phyloP scores from a whole-genome alignment of 2,329 filamentous ascomycete species.

The Didymella arachidicola region DNA sequence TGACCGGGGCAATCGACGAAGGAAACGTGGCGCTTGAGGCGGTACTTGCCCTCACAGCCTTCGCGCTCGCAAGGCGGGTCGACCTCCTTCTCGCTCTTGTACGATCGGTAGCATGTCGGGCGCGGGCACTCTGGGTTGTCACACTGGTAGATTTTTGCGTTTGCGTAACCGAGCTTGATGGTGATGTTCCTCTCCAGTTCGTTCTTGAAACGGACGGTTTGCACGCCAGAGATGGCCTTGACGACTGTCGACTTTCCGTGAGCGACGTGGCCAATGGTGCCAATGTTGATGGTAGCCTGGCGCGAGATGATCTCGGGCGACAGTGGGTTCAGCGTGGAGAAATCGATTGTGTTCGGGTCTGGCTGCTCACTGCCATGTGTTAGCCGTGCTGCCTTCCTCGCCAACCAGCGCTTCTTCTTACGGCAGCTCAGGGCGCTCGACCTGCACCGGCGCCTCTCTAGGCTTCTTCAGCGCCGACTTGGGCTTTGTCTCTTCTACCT shows the following conservation, averaged over 20 bases:
- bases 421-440: constrained; percentile 73
- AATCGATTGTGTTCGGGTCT: constrained; percentile 86
- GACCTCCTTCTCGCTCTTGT: constrained; percentile 98
- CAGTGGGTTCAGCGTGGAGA: constrained; percentile 79
- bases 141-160: constrained; percentile 99
- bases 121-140: constrained; percentile 90
- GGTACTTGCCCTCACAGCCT: constrained; percentile 86
- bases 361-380: constrained; percentile 72
- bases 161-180: constrained; percentile 99
- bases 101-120: constrained; percentile 94
- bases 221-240: constrained; percentile 98
- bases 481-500: constrained; percentile 66
- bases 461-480: constrained; percentile 90
- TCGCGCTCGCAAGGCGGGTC: constrained; percentile 95
- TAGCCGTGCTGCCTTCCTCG: constrained; percentile 22
- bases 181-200: constrained; percentile 99
- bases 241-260: constrained; percentile 99
- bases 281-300: constrained; percentile 99
- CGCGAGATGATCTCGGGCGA: constrained; percentile 97
- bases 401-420: constrained; percentile 24
- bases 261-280: constrained; percentile 97
- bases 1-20: constrained; percentile 99
- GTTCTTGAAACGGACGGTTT: constrained; percentile 99
- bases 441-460: constrained; percentile 62
- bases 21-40: constrained; percentile 71